phyloP scores from a whole-genome alignment of 176 grass and related monocot species.

The Panicum miliaceum region DNA sequence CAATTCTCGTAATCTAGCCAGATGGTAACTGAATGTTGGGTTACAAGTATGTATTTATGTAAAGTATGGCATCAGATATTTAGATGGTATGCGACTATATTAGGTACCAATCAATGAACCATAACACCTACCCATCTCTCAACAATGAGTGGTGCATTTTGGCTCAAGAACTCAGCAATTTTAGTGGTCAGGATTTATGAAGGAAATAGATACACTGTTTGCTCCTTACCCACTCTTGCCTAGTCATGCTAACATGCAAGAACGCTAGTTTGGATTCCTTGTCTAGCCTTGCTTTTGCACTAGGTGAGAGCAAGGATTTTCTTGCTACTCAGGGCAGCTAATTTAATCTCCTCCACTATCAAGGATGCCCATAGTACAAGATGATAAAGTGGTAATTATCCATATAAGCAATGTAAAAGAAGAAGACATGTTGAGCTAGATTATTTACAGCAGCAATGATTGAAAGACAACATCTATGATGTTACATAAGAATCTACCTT shows the following conservation, averaged over 20 bases:
- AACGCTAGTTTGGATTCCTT: neutral
- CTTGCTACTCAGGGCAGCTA: neutral
- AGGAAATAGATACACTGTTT: neutral
- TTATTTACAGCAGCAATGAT: slow-evolving; percentile 26
- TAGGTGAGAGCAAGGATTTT: neutral
- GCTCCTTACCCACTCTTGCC: neutral
- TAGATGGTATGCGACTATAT: neutral
- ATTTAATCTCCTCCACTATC: neutral
- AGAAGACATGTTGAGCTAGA: slow-evolving; percentile 12
- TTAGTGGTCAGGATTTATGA: neutral
- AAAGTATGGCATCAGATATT: slow-evolving; percentile 19
- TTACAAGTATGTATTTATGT: neutral
- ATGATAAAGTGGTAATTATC: slow-evolving; percentile 15
- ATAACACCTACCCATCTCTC: neutral
- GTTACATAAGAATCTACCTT: slow-evolving; percentile 50
- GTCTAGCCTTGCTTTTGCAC: neutral
- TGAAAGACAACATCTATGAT: slow-evolving; percentile 15
- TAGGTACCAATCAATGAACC: neutral
- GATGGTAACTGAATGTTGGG: neutral
- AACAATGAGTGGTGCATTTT: neutral
- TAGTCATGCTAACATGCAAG: neutral
- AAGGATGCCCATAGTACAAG: slow-evolving; percentile 6
- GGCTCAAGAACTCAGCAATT: neutral
- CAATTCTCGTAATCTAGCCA: slow-evolving; percentile 30
- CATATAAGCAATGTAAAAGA: neutral